Percentiles rank a stretch among this genome's conserved stretches.
phyloP scores from a whole-genome alignment of 352 stramenopile genomes.

The Globisporangium echinulatum region DNA sequence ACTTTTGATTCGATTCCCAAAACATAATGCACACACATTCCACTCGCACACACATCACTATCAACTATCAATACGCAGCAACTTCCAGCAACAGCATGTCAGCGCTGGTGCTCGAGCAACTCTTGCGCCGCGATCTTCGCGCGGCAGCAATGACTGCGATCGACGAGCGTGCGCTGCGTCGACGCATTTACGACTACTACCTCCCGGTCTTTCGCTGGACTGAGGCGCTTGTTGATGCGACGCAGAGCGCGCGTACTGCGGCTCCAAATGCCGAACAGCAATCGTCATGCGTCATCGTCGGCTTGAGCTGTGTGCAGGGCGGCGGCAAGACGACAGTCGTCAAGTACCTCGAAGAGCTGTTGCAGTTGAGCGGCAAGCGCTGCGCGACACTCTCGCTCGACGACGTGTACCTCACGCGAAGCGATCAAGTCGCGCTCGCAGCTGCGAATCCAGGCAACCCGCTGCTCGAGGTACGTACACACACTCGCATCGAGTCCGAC shows the following conservation, averaged over 20 bases:
- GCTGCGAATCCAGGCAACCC: conserved; percentile 54
- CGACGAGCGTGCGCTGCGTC: conserved; percentile 32
- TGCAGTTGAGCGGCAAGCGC: conserved; percentile 40
- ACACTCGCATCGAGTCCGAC: background rate
- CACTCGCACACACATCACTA: background rate
- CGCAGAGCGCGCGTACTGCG: conserved; percentile 10
- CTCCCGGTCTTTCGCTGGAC: conserved; percentile 75
- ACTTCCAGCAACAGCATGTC: too few species aligned
- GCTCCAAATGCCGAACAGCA: background rate
- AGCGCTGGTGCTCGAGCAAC: conserved; percentile 22
- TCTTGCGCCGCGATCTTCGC: conserved; percentile 41
- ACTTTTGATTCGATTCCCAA: too few species aligned
- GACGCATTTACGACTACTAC: conserved; percentile 67
- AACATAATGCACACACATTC: background rate
- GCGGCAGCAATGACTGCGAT: conserved; percentile 15
- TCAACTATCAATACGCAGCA: conserved; percentile 35
- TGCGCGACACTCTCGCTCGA: conserved; percentile 79
- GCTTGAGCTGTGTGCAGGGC: conserved; percentile 79
- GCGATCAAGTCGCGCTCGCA: conserved; percentile 60
- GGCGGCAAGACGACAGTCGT: conserved; percentile 81
- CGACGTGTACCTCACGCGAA: conserved; percentile 72
- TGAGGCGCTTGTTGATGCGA: conserved; percentile 37
- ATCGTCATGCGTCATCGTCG: conserved; percentile 57
- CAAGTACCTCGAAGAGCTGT: conserved; percentile 57
- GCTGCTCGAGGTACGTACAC: conserved; percentile 56